A percentile compares a stretch with the other conserved stretches of the same genome.
These are phyloP conservation scores for Sphagnurus paluster DNA, from an alignment of 1,284 basidiomycete genomes.

Conservation along the genomic window DNA sequence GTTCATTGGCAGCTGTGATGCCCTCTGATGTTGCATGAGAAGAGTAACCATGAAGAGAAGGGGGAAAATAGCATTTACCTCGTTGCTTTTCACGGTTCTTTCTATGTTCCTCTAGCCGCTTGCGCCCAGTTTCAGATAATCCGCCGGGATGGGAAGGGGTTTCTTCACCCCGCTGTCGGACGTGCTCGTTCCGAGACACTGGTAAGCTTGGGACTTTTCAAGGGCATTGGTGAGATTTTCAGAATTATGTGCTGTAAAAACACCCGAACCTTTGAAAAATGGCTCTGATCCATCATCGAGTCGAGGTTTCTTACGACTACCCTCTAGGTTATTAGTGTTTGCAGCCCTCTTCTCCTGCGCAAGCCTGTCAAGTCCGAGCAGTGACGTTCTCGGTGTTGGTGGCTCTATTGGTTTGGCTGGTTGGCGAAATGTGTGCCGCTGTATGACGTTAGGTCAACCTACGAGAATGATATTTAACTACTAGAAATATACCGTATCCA, in stretches of 20 bases:
- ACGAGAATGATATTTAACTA: constrained; percentile 1
- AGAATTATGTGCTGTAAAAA: neutral
- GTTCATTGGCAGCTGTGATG: constrained; percentile 55
- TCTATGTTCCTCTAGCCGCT: constrained; percentile 76
- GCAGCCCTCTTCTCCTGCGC: constrained; percentile 85
- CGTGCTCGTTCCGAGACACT: constrained; percentile 52
- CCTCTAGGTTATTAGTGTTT: constrained; percentile 40
- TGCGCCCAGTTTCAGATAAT: constrained; percentile 72
- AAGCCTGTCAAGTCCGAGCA: constrained; percentile 84
- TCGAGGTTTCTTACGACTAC: constrained; percentile 65
- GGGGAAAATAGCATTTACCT: constrained; percentile 40
- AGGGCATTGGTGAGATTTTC: constrained; percentile 6
- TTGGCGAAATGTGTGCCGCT: constrained; percentile 79
- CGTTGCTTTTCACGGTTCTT: constrained; percentile 65
- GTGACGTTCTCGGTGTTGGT: constrained; percentile 69
- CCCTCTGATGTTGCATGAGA: constrained; percentile 49
- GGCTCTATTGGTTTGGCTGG: constrained; percentile 73
- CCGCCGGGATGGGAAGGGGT: constrained; percentile 95
- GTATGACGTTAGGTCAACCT: constrained; percentile 14
- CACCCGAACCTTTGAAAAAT: constrained; percentile 75
- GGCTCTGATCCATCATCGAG: constrained; percentile 63
- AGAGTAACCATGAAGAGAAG: neutral
- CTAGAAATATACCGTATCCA: constrained; percentile 53
- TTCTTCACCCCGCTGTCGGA: constrained; percentile 79
- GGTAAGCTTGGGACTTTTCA: constrained; percentile 73